Base-by-base conservation (phyloP, 345 rosid species). In the Viola odorata region DNA sequence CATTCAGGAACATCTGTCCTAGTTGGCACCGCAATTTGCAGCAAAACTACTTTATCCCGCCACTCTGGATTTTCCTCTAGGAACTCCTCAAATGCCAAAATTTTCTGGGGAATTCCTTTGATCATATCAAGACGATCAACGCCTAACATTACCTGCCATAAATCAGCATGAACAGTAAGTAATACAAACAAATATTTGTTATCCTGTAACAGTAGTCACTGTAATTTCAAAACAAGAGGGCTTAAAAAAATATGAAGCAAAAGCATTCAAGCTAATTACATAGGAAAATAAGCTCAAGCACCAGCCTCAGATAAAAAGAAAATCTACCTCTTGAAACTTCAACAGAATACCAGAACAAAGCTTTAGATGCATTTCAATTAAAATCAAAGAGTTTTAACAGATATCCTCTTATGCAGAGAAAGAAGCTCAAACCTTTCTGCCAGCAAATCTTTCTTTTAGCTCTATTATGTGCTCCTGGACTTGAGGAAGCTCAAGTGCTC, bases 121-220 rank as follows among this genome's bases (percentile, higher is more conserved):
- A 82, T 82, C 87, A 80, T 82, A 67, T 82, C 87, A 66, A 82
- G 84, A 47, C 87, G 79, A 69, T 82, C 87, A 72, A 82, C 87
- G 51, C 87, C 87, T 61, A 82, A 64, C 84, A 82, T 82, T 60
- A 82, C 78, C 87, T 82, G 71, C 60, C 66, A 78, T 52, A 7
- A 17, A 50, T 42, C 17, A 70, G 64, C 53, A n/a, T 47, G 47
- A 70, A 57, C 42, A 60, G 62, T 53, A 17, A 5, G 56, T 4
- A 13, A 23, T 57, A 50, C 42, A 56, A 59, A 55, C 37, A 3
- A 41, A 44, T n/a, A 12, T 13, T 38, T 32, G 8, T 5, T 50
- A 50, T 32, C 62, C 38, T 13, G 8, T 41, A 37, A 23, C 32
- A 23, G 32, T 23, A 23, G 32, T 23, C 32, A 23, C 32, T 23